Base-by-base conservation (phyloP, 1,139 yeast genomes). In the Yamadazyma atmosphaerica region DNA sequence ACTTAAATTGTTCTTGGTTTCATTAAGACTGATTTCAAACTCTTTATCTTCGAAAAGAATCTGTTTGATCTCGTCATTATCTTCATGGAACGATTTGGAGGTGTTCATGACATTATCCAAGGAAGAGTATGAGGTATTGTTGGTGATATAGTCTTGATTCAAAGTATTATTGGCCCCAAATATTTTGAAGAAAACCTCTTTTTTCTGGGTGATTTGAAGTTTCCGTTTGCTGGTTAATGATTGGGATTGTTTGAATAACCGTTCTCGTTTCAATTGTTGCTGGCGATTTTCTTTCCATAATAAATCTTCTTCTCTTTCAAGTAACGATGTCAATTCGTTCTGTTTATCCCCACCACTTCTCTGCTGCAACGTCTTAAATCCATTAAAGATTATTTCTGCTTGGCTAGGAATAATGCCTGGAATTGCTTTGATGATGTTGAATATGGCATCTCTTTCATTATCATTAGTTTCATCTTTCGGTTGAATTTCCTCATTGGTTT, bases 401-500 rank as follows among this genome's bases (percentile, higher is more conserved):
- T 72, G 77, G 10, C 63, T 63, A 32, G 53, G 57, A 3, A 74
- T 67, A 43, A 61, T 68, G 7, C 75, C 76, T 0, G 77, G 77
- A 11, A 72, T 61, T 3, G 71, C 49, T 19, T 45, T 51, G 19
- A 68, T 51, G 12, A 50, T 29, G 12, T 28, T 28, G 16, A 28
- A 28, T 16, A 28, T 16, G 4, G 19, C 12, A 16, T 28, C 21
- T 14, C 17, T 15, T 28, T 28, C 29, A 9, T 14, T 9, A 11
- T 36, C 21, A 13, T 35, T 17, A 12, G 34, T 29, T 19, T 38
- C 38, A 13, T 9, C 33, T 12, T 39, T n/a, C 12, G 32, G 22
- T 15, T 38, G 7, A 28, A 19, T 40, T 6, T 49, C 54, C 4
- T 47, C 52, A 3, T 44, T 49, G 5, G 48, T 52, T n/a, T 47